Conservation (phyloP, 2,329 filamentous ascomycete species). For the Tympanopsis confertula region DNA sequence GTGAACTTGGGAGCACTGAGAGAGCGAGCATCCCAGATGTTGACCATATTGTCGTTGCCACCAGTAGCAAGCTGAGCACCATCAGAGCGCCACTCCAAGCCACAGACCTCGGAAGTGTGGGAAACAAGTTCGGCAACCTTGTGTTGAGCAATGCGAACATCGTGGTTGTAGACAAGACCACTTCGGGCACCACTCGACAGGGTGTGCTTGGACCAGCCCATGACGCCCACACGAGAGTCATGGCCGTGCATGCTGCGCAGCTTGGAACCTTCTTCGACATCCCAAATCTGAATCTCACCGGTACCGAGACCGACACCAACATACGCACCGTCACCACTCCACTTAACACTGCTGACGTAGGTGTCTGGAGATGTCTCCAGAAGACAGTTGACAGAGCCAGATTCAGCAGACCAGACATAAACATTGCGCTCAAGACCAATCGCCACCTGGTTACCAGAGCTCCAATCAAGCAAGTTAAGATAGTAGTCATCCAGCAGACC, state of each 20-base stretch:
- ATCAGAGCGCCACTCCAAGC: conserved; percentile 93
- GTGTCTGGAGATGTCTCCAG: conserved; percentile 82
- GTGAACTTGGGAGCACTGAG: conserved; percentile 93
- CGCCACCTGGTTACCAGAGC: conserved; percentile 91
- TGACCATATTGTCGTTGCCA: conserved; percentile 97
- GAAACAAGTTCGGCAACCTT: conserved; percentile 95
- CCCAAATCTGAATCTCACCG: conserved; percentile 98
- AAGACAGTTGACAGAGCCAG: conserved; percentile 77
- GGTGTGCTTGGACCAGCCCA: conserved; percentile 99
- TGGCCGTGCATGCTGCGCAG: conserved; percentile 98
- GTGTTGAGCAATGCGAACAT: conserved; percentile 93
- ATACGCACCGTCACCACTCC: conserved; percentile 94
- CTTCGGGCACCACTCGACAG: conserved; percentile 90
- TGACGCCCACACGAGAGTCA: conserved; percentile 89
- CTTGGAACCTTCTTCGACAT: conserved; percentile 87
- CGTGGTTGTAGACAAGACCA: conserved; percentile 94
- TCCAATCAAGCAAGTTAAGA: conserved; percentile 97
- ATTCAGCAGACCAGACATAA: conserved; percentile 96
- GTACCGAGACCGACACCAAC: conserved; percentile 89
- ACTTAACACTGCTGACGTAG: conserved; percentile 96
- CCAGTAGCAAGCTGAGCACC: conserved; percentile 94
- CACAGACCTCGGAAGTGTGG: conserved; percentile 95
- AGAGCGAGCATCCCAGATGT: conserved; percentile 95
- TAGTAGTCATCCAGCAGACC: conserved; percentile 98
- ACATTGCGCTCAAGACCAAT: conserved; percentile 95